Base-by-base conservation (phyloP, 306 rosid genomes). In the Corylus avellana region DNA sequence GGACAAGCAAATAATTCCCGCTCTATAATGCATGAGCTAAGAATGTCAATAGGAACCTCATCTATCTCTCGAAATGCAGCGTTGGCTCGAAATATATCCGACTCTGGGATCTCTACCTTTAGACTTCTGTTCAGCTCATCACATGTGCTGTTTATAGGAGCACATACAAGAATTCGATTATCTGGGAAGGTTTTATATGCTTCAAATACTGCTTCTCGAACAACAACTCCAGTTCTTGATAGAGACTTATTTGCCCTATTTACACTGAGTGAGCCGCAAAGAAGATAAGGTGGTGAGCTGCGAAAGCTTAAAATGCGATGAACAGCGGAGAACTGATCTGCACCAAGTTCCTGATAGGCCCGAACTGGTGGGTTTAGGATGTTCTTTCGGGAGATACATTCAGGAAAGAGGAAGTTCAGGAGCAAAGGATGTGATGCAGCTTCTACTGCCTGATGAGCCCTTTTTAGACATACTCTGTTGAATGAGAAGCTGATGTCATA, bases 1-100 rank as follows among this genome's bases (percentile, higher is more conserved):
- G 89, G 91, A 78, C 84, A 82, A 35, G 77, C 27, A 49, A 87
- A 87, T 13, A 76, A 77, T 59, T 74, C 54, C 68, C 78, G 8
- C 12, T 80, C 25, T 51, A 73, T 75, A 10, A 72, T 75, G 17
- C 83, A 79, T 13, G 79, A 75, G 6, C 82, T 56, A 27, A 87
- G 80, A 54, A 83, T 80, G 72, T 87, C 85, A 0, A n/a, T 70
- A 18, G 86, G 85, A 27, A 81, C 88, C 10, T 16, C 83, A 1
- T 35, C 61, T 56, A 13, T 18, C 75, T 79, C 82, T 7, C 83
- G 68, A 42, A 87, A 69, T 17, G 83, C 76, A 8, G 83, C 81
- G 25, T 59, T 59, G 66, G 66, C 66, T 59, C 66, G 66, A 25
- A 59, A 59, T 37, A 59, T 59, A 2, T 59, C 66, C 17, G 14